Evolutionary conservation across 495 filamentous ascomycete species (phyloP).

Genomic region (Choiromyces venosus): DNA sequence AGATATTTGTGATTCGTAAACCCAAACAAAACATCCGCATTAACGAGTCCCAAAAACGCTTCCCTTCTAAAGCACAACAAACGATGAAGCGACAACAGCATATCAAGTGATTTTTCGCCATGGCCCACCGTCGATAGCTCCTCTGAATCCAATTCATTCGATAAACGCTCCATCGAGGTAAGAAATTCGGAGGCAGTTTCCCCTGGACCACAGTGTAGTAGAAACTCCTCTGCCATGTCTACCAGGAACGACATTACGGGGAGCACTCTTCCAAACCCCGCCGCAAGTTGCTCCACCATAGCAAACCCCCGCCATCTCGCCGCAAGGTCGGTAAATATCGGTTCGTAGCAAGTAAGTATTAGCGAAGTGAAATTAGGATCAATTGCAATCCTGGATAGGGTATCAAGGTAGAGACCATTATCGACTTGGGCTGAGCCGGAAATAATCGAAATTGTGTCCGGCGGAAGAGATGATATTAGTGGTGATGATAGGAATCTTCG

Average conservation of each 20-base stretch:
- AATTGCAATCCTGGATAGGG: slow-evolving; percentile 36
- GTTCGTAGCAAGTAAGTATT: slow-evolving; percentile 35
- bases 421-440: slow-evolving; percentile 1
- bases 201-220: slow-evolving; percentile 6
- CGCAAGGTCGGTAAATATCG: slow-evolving; percentile 38
- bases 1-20: slow-evolving; percentile 40
- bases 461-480: slow-evolving; percentile 25
- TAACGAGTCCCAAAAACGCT: slow-evolving; percentile 27
- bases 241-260: slow-evolving; percentile 36
- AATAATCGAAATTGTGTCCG: slow-evolving; percentile 14
- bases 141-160: not conserved
- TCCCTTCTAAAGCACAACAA: slow-evolving; percentile 35
- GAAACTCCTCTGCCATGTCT: slow-evolving; percentile 31
- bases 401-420: slow-evolving; percentile 33
- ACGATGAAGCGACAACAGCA: slow-evolving; percentile 34
- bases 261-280: slow-evolving; percentile 35
- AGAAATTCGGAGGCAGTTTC: slow-evolving; percentile 7
- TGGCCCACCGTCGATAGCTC: slow-evolving; percentile 6
- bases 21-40: slow-evolving; percentile 22
- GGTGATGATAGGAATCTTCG: slow-evolving; percentile 20
- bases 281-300: slow-evolving; percentile 16
- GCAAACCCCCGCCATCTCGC: slow-evolving; percentile 36
- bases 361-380: slow-evolving; percentile 30
- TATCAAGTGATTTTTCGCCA: slow-evolving; percentile 16
- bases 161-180: slow-evolving; percentile 4